These are phyloP conservation scores for Tranzscheliella williamsii DNA, from an alignment of 1,284 basidiomycete genomes.

Conservation along the genomic window DNA sequence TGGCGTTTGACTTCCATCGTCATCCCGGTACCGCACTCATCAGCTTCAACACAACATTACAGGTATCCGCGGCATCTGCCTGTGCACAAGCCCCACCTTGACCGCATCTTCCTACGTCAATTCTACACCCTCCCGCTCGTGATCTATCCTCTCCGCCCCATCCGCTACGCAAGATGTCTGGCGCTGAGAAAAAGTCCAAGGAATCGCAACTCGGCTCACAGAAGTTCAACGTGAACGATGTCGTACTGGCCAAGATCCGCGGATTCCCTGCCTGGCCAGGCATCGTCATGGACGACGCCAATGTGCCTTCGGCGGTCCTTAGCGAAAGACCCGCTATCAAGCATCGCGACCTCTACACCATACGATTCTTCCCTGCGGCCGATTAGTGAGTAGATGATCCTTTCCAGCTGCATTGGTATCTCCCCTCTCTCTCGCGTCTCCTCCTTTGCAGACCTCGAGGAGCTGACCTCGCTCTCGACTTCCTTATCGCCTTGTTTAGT, in stretches of 20 bases:
- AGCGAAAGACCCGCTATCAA: slow-evolving; percentile 73
- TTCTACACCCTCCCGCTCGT: no score
- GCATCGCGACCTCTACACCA: slow-evolving; percentile 74
- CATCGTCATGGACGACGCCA: slow-evolving; percentile 77
- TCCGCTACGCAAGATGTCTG: slow-evolving; percentile 13
- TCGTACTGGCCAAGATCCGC: slow-evolving; percentile 88
- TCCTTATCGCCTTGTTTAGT: slow-evolving; percentile 63
- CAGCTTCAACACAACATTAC: no score
- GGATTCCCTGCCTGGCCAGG: slow-evolving; percentile 92
- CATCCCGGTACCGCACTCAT: no score
- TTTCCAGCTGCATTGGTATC: no score
- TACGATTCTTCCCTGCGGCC: slow-evolving; percentile 84
- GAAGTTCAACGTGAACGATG: slow-evolving; percentile 66
- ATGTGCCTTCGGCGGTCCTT: slow-evolving; percentile 68
- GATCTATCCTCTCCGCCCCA: no score
- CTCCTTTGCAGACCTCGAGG: no score
- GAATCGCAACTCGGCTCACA: slow-evolving; percentile 15
- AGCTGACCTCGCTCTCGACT: neutral
- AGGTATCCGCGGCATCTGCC: no score
- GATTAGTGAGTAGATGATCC: slow-evolving; percentile 77
- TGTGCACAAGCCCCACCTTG: no score
- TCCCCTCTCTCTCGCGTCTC: no score
- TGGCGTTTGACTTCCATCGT: no score
- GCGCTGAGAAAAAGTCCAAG: slow-evolving; percentile 38
- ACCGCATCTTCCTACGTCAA: no score